Base-by-base conservation (phyloP, 495 filamentous ascomycete genomes). In the Aspergillus saccharolyticus region DNA sequence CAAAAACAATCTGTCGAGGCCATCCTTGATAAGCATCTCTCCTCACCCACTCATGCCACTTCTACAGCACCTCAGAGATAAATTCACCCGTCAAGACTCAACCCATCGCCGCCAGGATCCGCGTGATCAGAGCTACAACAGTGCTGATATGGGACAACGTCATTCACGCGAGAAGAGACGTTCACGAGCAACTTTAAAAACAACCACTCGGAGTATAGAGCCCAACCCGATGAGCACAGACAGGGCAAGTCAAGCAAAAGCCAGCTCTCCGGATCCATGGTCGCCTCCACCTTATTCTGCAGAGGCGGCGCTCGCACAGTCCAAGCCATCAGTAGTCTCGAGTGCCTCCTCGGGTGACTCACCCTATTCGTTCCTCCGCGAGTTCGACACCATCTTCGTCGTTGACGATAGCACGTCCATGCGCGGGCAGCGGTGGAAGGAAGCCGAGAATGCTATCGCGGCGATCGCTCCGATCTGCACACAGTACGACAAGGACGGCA, bases 381-480 rank as follows among this genome's bases (percentile, higher is more conserved):
- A 80, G 49, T 97, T 96, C 71, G 90, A 97, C 78, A 97, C 92
- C 25, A 72, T 93, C 54, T 94, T 98, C 75, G 75, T 98, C 0
- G 90, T 98, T 68, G 94, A 98, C 68, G 94, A 98, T 80, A 90
- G 86, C 48, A 82, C 85, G 28, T 90, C 85, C 68, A 98, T 98
- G 94, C 76, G 78, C n/a, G 89, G 86, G 55, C 60, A 69, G 14
- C 81, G 80, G 44, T 98, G 94, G 94, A 70, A 73, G 18, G 90
- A 96, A 72, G 89, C 88, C 25, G 75, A 80, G 42, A 71, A 76
- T 9, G 91, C 89, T 30, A 82, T 98, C 10, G 74, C 82, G 18
- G 78, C 83, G 54, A 92, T 98, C 70, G 81, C 93, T 0, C 89
- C 89, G 0, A 87, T 97, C 66, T 96, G 92, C 74, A 89, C 90